Evolutionary conservation across 768 basidiomycete genomes (phyloP).

Genomic region (Russula emetica): DNA sequence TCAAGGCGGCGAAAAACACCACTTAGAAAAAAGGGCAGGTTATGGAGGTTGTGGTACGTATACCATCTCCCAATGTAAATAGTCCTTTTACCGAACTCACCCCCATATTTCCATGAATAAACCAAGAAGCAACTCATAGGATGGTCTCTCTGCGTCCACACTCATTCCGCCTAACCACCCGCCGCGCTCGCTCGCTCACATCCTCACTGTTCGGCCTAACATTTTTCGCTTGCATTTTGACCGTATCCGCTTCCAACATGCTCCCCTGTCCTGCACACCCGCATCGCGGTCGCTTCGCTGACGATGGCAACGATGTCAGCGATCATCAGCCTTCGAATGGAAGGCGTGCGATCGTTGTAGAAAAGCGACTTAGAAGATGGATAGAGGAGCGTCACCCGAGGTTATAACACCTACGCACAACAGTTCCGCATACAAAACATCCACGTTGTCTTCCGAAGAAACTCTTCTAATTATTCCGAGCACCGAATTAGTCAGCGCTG

Average conservation of each 20-base stretch:
- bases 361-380: slow-evolving; percentile 71
- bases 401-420: background rate
- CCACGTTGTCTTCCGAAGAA: background rate
- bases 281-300: too few relatives aligned
- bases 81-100: background rate
- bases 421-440: background rate
- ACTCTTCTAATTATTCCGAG: background rate
- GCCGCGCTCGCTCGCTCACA: slow-evolving; percentile 64
- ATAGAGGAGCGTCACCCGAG: slow-evolving; percentile 61
- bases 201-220: slow-evolving; percentile 78
- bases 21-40: background rate
- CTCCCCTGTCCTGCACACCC: slow-evolving; percentile 76
- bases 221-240: slow-evolving; percentile 70
- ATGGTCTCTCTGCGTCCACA: slow-evolving; percentile 53
- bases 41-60: slow-evolving; percentile 14
- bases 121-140: slow-evolving; percentile 36
- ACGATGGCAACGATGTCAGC: slow-evolving; percentile 44
- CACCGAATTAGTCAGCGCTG: background rate
- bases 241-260: slow-evolving; percentile 74
- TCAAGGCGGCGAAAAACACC: background rate
- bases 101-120: background rate
- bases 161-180: slow-evolving; percentile 49
- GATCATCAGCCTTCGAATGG: slow-evolving; percentile 28
- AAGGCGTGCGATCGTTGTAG: slow-evolving; percentile 39
- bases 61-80: background rate